Base-by-base conservation (phyloP, 2,329 filamentous ascomycete species). In the Gremmenia infestans region DNA sequence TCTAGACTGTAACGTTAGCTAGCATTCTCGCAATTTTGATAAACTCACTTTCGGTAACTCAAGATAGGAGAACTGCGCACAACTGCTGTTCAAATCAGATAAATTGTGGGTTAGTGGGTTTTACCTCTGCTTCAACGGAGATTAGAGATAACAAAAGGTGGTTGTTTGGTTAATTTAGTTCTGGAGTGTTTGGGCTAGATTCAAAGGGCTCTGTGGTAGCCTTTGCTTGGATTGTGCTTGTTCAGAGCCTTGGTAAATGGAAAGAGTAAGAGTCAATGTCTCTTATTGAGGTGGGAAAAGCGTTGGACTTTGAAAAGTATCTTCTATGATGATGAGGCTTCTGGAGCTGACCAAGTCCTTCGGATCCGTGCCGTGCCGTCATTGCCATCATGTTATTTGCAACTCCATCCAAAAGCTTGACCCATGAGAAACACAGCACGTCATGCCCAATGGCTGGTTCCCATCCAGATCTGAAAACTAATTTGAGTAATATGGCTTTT, bases 21-120 rank as follows among this genome's bases (percentile, higher is more conserved):
- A 45, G 19, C 5, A 19, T 11, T 45, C 17, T 45, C 5, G 19
- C n/a, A 12, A 23, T 17, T 4, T 3, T 6, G 17, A 14, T 4
- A 19, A 45, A 45, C 42, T 5, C 23, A 48, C 45, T 19, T 19
- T 12, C 11, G 19, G 25, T 19, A 15, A 25, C n/a, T 14, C 8
- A 14, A 15, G 28, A 14, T 14, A 15, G 12, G 25, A 35, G 23
- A 48, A 23, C 32, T 14, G 15, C 14, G 12, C 4, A 23, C 12
- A 28, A 11, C 45, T 48, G 45, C 45, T 48, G 45, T 48, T 48
- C 45, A 48, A 48, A 32, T 48, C 23, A 48, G 45, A 32, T 48
- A 15, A 14, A 5, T 11, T 19, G 3, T 22, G 15, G 5, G 7
- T 1, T 5, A 23, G 19, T 17, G 12, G 25, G 12, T 5, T 14